These are phyloP conservation scores for Pseudopithomyces maydicus DNA, from an alignment of 2,329 filamentous ascomycete genomes.

Conservation along the genomic window DNA sequence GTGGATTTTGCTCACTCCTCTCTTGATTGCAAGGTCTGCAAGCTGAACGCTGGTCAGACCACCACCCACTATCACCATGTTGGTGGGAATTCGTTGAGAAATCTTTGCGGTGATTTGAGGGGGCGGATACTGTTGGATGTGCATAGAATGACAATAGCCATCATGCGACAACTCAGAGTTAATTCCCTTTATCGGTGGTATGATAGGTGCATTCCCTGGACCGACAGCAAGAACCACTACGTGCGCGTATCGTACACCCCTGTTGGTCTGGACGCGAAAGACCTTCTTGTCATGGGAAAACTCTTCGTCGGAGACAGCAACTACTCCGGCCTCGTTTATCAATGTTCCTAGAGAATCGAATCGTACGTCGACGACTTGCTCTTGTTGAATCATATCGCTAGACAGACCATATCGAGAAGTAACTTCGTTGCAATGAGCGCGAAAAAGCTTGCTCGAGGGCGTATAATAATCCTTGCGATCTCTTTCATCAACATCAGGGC, in stretches of 20 bases:
- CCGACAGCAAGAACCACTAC: slow-evolving; percentile 74
- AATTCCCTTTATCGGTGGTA: slow-evolving; percentile 55
- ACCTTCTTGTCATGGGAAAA: slow-evolving; percentile 55
- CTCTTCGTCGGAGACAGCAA: slow-evolving; percentile 21
- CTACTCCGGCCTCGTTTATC: slow-evolving; percentile 21
- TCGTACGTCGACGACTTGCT: slow-evolving; percentile 64
- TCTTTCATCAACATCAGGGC: slow-evolving; percentile 50
- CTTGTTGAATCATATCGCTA: slow-evolving; percentile 62
- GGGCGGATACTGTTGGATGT: slow-evolving; percentile 64
- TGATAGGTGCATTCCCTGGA: slow-evolving; percentile 60
- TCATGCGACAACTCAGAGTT: slow-evolving; percentile 43
- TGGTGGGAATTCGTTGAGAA: slow-evolving; percentile 52
- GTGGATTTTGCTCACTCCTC: slow-evolving; percentile 70
- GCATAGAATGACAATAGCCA: slow-evolving; percentile 68
- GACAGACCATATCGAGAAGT: slow-evolving; percentile 54
- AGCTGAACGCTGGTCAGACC: slow-evolving; percentile 79
- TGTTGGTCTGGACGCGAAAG: slow-evolving; percentile 68
- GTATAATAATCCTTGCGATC: slow-evolving; percentile 55
- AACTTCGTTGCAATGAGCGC: slow-evolving; percentile 48
- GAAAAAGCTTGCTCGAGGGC: slow-evolving; percentile 48
- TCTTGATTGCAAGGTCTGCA: slow-evolving; percentile 67
- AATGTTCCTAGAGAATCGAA: slow-evolving; percentile 56
- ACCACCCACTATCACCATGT: slow-evolving; percentile 74
- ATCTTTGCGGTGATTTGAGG: slow-evolving; percentile 60
- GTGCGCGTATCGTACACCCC: slow-evolving; percentile 60